These are phyloP conservation scores for Metschnikowia orientalis DNA, from an alignment of 805 yeast species.

Conservation along the genomic window DNA sequence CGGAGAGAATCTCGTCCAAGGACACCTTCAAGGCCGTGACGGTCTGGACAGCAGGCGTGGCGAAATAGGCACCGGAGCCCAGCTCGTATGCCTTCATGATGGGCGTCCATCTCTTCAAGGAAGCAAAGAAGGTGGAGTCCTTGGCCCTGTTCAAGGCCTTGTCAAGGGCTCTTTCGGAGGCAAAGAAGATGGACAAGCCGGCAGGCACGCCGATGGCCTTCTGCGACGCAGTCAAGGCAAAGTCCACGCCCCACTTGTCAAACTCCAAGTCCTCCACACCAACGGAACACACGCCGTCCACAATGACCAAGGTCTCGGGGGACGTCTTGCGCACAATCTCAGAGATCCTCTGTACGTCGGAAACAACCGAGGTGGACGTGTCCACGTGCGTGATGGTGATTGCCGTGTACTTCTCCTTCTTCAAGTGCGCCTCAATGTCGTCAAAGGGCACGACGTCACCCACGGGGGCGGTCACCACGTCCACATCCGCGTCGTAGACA, in stretches of 20 bases:
- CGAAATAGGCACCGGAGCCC: conserved; percentile 78
- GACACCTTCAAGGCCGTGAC: conserved; percentile 77
- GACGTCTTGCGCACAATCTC: conserved; percentile 55
- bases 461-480: conserved; percentile 63
- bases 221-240: conserved; percentile 86
- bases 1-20: conserved; percentile 61
- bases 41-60: conserved; percentile 94
- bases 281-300: conserved; percentile 93
- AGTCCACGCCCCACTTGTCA: conserved; percentile 87
- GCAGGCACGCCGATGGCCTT: conserved; percentile 95
- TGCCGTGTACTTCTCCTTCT: conserved; percentile 50
- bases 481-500: conserved; percentile 73
- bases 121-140: conserved; percentile 59
- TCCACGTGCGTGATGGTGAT: conserved; percentile 93
- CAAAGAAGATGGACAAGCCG: conserved; percentile 75
- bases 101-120: conserved; percentile 82
- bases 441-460: conserved; percentile 66
- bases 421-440: conserved; percentile 53
- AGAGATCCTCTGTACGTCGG: conserved; percentile 63
- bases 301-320: conserved; percentile 79
- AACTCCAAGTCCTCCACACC: conserved; percentile 85
- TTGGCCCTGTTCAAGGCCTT: conserved; percentile 49
- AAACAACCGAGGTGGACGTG: conserved; percentile 91
- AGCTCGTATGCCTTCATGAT: conserved; percentile 81
- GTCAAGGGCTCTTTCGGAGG: conserved; percentile 69